Base-by-base conservation (phyloP, 75 land plant species). In the Picea sitchensis region DNA sequence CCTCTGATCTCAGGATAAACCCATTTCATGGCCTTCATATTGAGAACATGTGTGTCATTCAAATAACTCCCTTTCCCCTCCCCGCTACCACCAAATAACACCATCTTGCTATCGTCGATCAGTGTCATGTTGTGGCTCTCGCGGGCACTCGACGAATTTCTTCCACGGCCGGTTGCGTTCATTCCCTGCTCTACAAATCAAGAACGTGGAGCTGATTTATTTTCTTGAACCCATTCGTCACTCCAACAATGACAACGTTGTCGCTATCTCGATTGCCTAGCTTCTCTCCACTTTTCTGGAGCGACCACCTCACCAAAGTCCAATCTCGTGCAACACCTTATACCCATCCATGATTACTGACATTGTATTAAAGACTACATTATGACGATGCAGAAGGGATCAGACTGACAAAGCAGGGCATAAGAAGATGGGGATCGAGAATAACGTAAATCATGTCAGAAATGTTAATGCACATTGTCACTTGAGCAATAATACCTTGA, bases 221-320 rank as follows among this genome's bases (percentile, higher is more conserved):
- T 73, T 95, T 92, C 83, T 82, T 90, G 3, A 77, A 77, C 31
- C 91, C 93, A 59, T 95, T 92, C 14, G 96, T 93, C 2, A 96
- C 96, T 12, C 98, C 96, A 85, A 96, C 83, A n/a, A 90, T 81
- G 14, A 87, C 89, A 1, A 90, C 91, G 77, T 87, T 87, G 81
- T 96, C 96, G 67, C 98, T 93, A 77, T 96, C 98, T 59, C 98
- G 80, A 14, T 90, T 89, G 15, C 88, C 91, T 5, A 96, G 98
- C 2, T 83, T 78, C 38, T 83, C 82, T 12, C 92, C 92, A 1
- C 80, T 82, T 0, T 90, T 87, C 2, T 68, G 77, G 6, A 92
- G 81, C 1, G 83, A 92, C 86, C 7, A 92, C 90, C 73, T 92
- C 94, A 26, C 88, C 83, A 78, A 90, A 92, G 78, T 92, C 92